A percentile compares a stretch with the other conserved stretches of the same genome.
Evolutionary conservation across 176 grass and related monocot species (phyloP).

Genomic region (sorghum (Sorghum bicolor)): Sorghum_bicolor_NCBIv3 NC_012870.2:7522501-7523000

Average conservation of each 20-base stretch:
- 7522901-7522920: neutral
- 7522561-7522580: neutral
- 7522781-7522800: neutral
- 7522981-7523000: neutral
- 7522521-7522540: neutral
- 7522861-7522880: neutral
- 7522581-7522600: neutral
- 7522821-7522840: neutral
- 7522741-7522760: neutral
- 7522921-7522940: neutral
- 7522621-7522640: neutral
- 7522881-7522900: neutral
- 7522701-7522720: neutral
- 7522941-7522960: conserved; percentile 16
- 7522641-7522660: neutral
- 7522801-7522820: neutral
- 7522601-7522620: neutral
- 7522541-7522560: neutral
- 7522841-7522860: neutral
- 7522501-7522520: neutral
- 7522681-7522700: neutral
- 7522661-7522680: neutral
- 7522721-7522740: neutral
- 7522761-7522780: neutral
- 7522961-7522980: neutral